Evolutionary conservation across 2,329 filamentous ascomycete genomes (phyloP).

Genomic region (Ophiosphaerella herpotricha): DNA sequence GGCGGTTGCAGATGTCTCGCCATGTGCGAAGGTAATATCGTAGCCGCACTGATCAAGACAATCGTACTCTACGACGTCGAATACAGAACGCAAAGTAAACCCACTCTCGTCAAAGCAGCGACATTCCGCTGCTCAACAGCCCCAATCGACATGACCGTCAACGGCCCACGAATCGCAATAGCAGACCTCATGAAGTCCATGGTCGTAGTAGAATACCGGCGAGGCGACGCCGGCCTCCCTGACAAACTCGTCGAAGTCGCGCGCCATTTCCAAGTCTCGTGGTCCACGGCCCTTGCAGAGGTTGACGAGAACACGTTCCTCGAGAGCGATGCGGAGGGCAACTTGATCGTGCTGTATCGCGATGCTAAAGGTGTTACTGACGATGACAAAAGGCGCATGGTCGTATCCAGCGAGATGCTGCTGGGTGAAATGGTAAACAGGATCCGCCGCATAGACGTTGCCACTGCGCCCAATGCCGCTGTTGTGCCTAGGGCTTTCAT

Average conservation of each 20-base stretch:
- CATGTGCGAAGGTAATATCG: slow-evolving; percentile 72
- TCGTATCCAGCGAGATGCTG: slow-evolving; percentile 78
- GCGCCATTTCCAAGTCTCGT: slow-evolving; percentile 79
- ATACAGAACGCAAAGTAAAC: slow-evolving; percentile 58
- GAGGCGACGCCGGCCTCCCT: slow-evolving; percentile 60
- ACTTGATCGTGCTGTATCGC: slow-evolving; percentile 77
- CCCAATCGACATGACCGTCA: slow-evolving; percentile 78
- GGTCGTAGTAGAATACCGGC: slow-evolving; percentile 73
- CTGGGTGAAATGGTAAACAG: slow-evolving; percentile 93
- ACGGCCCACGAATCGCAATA: slow-evolving; percentile 76
- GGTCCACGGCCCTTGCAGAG: slow-evolving; percentile 78
- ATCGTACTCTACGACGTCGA: slow-evolving; percentile 64
- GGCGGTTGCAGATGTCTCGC: slow-evolving; percentile 81
- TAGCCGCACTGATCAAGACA: slow-evolving; percentile 88
- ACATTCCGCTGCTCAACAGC: slow-evolving; percentile 82
- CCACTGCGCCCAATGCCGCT: slow-evolving; percentile 65
- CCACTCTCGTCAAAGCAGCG: slow-evolving; percentile 69
- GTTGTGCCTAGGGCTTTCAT: slow-evolving; percentile 85
- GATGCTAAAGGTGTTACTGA: slow-evolving; percentile 74
- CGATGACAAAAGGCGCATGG: slow-evolving; percentile 72
- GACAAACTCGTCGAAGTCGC: slow-evolving; percentile 73
- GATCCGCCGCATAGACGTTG: slow-evolving; percentile 75
- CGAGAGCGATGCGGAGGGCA: slow-evolving; percentile 84
- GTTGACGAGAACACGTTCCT: slow-evolving; percentile 77
- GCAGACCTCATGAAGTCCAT: slow-evolving; percentile 94